Percentiles rank a stretch among this genome's conserved stretches.
phyloP scores from a whole-genome alignment of 2,329 filamentous ascomycete genomes.

The Aspergillus ochraceus region DNA sequence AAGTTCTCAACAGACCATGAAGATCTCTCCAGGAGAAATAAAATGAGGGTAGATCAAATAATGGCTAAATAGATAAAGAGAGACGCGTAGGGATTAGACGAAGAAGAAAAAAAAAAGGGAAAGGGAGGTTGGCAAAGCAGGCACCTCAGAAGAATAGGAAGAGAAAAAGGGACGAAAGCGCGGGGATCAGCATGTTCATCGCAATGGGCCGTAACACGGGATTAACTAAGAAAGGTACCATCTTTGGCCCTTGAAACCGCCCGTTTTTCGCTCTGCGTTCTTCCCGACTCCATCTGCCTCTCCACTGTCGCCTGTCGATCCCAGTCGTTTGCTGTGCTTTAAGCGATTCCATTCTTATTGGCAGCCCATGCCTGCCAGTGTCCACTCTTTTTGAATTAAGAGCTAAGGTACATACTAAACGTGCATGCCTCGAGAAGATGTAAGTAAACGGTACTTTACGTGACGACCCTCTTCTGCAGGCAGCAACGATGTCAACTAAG shows the following conservation, averaged over 20 bases:
- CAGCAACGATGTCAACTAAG: too few relatives aligned
- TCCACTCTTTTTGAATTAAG: not conserved
- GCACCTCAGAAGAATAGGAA: not conserved
- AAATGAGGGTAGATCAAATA: not conserved
- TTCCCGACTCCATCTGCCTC: not conserved
- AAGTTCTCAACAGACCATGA: not conserved
- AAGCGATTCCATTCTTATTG: not conserved
- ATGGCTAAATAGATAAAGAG: not conserved
- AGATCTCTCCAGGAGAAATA: slow-evolving; percentile 1
- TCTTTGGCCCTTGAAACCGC: not conserved
- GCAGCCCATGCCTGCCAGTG: not conserved
- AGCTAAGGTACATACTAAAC: not conserved
- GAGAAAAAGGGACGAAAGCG: not conserved
- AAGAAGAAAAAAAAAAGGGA: not conserved
- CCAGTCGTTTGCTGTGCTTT: not conserved
- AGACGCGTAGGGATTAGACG: not conserved
- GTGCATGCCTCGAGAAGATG: not conserved
- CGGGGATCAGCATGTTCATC: not conserved
- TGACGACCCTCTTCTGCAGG: too few relatives aligned
- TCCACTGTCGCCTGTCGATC: not conserved
- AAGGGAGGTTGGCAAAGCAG: not conserved
- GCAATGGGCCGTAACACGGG: not conserved
- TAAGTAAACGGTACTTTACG: not conserved
- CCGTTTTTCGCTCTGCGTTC: not conserved
- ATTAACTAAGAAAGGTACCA: not conserved